These are phyloP conservation scores for Ramaria sp. DNA, from an alignment of 768 basidiomycete genomes.

Conservation along the genomic window DNA sequence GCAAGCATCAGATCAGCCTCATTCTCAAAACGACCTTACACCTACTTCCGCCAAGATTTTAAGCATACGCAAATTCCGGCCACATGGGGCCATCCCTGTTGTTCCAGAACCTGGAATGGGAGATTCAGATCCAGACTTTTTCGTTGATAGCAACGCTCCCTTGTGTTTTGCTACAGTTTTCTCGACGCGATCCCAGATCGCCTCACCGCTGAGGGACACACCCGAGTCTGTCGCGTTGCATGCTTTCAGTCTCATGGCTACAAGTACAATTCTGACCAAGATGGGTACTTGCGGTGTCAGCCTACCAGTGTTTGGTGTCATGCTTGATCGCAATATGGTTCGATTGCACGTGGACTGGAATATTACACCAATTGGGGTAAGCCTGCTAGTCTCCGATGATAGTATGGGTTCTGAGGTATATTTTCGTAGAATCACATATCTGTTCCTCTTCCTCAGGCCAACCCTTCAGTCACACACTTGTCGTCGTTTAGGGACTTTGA, in stretches of 20 bases:
- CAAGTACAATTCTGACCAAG: neutral
- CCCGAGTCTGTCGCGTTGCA: neutral
- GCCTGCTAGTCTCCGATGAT: neutral
- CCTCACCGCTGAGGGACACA: neutral
- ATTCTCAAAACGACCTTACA: neutral
- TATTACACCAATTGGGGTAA: neutral
- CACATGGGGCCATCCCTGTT: neutral
- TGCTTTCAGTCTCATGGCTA: neutral
- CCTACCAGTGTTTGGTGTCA: neutral
- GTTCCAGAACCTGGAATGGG: neutral
- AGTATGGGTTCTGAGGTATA: neutral
- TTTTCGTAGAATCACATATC: neutral
- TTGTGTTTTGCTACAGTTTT: neutral
- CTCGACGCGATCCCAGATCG: neutral
- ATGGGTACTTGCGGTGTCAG: neutral
- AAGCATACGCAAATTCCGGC: neutral
- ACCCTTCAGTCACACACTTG: neutral
- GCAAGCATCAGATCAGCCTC: neutral
- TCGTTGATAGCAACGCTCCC: neutral
- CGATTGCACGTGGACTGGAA: constrained; percentile 2
- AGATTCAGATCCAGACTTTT: too few species aligned
- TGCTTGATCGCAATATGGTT: neutral
- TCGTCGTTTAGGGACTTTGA: neutral
- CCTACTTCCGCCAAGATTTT: neutral
- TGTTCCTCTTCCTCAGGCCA: neutral